These are phyloP conservation scores for Omphalotus guepiniiformis DNA, from an alignment of 768 basidiomycete genomes.

Conservation along the genomic window DNA sequence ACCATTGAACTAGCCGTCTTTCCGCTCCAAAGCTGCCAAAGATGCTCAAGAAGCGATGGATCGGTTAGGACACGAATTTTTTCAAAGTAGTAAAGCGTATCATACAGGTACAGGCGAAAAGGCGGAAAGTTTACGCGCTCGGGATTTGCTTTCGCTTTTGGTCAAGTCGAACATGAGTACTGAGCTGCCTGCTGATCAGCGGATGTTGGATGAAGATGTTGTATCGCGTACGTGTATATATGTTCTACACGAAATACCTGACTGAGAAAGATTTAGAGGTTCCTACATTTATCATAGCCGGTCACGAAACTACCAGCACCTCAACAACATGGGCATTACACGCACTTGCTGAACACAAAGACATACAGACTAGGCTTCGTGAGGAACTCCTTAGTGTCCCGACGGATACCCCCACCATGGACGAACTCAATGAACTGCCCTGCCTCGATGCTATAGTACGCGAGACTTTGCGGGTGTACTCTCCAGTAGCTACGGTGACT, in stretches of 20 bases:
- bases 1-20: constrained; percentile 24
- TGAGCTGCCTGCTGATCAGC: constrained; percentile 50
- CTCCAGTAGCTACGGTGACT: constrained; percentile 29
- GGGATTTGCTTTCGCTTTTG: constrained; percentile 58
- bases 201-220: constrained; percentile 60
- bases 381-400: constrained; percentile 37
- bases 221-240: constrained; percentile 33
- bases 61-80: constrained; percentile 46
- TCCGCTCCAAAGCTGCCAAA: constrained; percentile 23
- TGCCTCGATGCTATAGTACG: constrained; percentile 47
- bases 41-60: constrained; percentile 37
- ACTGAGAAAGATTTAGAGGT: constrained; percentile 28
- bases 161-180: constrained; percentile 62
- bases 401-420: constrained; percentile 44
- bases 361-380: constrained; percentile 39
- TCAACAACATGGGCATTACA: constrained; percentile 42
- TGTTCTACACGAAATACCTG: not conserved
- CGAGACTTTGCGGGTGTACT: constrained; percentile 39
- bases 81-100: constrained; percentile 43
- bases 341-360: constrained; percentile 31
- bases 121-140: constrained; percentile 27
- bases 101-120: constrained; percentile 17
- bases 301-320: constrained; percentile 38
- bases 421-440: constrained; percentile 43
- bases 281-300: constrained; percentile 40